phyloP scores from a whole-genome alignment of 306 rosid species.

The Glycine soja region DNA sequence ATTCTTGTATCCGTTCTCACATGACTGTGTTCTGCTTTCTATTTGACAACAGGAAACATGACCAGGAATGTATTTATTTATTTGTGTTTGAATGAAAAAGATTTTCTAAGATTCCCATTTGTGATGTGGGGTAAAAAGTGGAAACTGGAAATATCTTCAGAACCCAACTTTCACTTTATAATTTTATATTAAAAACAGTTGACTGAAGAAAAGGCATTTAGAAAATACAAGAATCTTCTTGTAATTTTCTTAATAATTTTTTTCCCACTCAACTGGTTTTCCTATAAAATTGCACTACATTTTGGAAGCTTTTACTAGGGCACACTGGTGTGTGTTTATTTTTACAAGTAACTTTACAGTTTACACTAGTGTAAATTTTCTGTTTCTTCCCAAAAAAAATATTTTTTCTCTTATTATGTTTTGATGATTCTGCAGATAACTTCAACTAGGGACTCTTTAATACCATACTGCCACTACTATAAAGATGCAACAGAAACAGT shows the following conservation, averaged over 20 bases:
- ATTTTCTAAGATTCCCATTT: constrained; percentile 25
- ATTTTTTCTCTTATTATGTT: constrained; percentile 15
- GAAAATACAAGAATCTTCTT: neutral
- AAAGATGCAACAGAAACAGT: constrained; percentile 48
- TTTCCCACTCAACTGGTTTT: neutral
- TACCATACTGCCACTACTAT: constrained; percentile 61
- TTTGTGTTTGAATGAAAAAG: neutral
- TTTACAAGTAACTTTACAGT: constrained; percentile 8
- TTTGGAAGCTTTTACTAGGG: constrained; percentile 23
- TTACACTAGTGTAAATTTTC: neutral
- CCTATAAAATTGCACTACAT: neutral
- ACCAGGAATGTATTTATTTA: constrained; percentile 2
- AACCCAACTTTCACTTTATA: neutral
- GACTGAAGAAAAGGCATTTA: constrained; percentile 9
- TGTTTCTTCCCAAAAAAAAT: constrained; percentile 7
- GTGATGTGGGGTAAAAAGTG: neutral
- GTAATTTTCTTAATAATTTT: constrained; percentile 4
- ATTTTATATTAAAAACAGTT: constrained; percentile 3
- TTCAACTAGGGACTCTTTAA: constrained; percentile 65
- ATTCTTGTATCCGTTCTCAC: neutral
- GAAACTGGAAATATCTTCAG: constrained; percentile 14
- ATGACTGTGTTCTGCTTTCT: neutral
- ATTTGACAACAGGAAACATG: constrained; percentile 1
- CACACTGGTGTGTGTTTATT: constrained; percentile 32
- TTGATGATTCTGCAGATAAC: constrained; percentile 65